Conservation (phyloP, 257 asterid genomes). For the Jacaranda mimosifolia region DNA sequence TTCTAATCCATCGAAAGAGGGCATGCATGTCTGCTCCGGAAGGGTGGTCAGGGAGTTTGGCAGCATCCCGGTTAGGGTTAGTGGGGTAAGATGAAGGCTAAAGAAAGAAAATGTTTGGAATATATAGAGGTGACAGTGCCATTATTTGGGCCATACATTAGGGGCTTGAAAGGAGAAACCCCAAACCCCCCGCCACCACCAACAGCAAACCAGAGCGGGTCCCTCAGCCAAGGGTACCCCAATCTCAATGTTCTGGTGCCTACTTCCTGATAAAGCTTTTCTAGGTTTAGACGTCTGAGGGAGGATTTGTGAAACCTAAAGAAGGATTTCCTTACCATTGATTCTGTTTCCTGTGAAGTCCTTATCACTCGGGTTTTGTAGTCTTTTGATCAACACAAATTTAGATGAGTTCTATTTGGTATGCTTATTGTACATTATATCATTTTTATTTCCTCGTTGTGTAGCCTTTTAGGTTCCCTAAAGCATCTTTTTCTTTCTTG, state of each 20-base stretch:
- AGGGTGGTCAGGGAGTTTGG: too few species aligned
- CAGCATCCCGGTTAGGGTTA: too few species aligned
- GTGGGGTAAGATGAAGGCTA: too few species aligned
- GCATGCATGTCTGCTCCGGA: too few species aligned
- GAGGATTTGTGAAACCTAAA: conserved; percentile 11
- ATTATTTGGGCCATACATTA: too few species aligned
- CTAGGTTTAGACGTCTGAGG: background rate
- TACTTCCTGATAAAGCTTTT: background rate
- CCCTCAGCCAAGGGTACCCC: too few species aligned
- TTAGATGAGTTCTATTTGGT: conserved; percentile 3
- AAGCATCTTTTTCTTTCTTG: conserved; percentile 10
- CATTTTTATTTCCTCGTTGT: background rate
- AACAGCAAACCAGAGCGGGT: too few species aligned
- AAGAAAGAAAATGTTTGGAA: too few species aligned
- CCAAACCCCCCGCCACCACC: too few species aligned
- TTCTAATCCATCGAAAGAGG: too few species aligned
- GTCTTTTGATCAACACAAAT: conserved; percentile 5
- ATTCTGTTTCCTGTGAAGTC: background rate
- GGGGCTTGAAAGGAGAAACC: too few species aligned
- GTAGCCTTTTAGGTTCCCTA: background rate
- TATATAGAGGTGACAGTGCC: too few species aligned
- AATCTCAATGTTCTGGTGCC: background rate
- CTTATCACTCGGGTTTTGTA: background rate
- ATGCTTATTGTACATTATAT: conserved; percentile 26
- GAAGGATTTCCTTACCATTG: background rate